Evolutionary conservation across 768 basidiomycete genomes (phyloP).

Genomic region (Leucocoprinus leucothites): DNA sequence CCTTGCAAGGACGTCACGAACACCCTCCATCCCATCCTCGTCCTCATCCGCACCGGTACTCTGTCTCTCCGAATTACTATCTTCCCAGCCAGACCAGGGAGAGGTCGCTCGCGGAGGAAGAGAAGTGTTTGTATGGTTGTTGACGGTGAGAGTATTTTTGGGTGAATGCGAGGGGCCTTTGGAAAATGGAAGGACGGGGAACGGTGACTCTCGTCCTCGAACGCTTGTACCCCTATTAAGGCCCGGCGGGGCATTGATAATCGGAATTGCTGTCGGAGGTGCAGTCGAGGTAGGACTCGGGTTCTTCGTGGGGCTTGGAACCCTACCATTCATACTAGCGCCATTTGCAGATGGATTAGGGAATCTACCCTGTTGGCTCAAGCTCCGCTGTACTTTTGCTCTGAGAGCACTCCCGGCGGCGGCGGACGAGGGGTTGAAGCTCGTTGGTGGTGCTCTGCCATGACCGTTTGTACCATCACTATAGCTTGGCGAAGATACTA

Average conservation of each 20-base stretch:
- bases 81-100: not conserved
- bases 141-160: not conserved
- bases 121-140: too few species aligned
- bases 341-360: not conserved
- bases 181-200: slow-evolving; percentile 37
- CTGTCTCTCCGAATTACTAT: not conserved
- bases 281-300: not conserved
- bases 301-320: not conserved
- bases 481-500: slow-evolving; percentile 7
- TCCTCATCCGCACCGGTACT: not conserved
- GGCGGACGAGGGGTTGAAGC: slow-evolving; percentile 4
- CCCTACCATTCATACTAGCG: too few species aligned
- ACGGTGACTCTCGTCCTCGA: slow-evolving; percentile 48
- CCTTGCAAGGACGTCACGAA: slow-evolving; percentile 13
- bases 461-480: not conserved
- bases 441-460: not conserved
- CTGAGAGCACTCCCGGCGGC: slow-evolving; percentile 8
- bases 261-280: not conserved
- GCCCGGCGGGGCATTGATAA: not conserved
- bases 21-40: slow-evolving; percentile 6
- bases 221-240: not conserved
- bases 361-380: slow-evolving; percentile 3
- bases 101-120: not conserved
- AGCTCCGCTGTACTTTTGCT: slow-evolving; percentile 7
- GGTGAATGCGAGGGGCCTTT: not conserved